Evolutionary conservation across 2,329 filamentous ascomycete species (phyloP).

Genomic region (Aureobasidium melanogenum): DNA sequence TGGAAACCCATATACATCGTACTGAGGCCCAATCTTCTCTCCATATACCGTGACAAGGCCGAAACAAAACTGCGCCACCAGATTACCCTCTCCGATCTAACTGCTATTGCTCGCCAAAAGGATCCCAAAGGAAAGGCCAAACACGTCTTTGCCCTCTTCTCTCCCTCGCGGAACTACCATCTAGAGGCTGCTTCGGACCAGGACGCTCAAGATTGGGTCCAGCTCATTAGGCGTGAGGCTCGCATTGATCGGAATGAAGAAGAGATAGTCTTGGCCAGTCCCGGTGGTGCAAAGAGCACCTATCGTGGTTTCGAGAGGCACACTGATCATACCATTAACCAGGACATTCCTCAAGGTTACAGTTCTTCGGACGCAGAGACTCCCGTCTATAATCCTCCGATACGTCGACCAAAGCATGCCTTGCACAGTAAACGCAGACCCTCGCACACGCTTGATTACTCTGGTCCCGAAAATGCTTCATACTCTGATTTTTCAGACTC

Average conservation of each 20-base stretch:
- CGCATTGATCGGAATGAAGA: constrained; percentile 84
- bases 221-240: constrained; percentile 67
- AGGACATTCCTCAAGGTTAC: constrained; percentile 23
- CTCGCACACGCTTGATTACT: constrained; percentile 53
- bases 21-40: constrained; percentile 79
- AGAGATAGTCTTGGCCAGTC: constrained; percentile 66
- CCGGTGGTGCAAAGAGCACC: constrained; percentile 44
- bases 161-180: constrained; percentile 82
- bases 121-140: constrained; percentile 81
- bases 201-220: constrained; percentile 81
- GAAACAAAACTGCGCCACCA: constrained; percentile 86
- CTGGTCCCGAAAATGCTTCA: constrained; percentile 60
- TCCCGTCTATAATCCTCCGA: constrained; percentile 13
- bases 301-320: constrained; percentile 33
- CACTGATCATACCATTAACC: constrained; percentile 12
- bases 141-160: constrained; percentile 87
- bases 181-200: constrained; percentile 65
- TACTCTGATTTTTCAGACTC: constrained; percentile 71
- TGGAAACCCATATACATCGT: constrained; percentile 91
- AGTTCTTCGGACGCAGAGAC: constrained; percentile 38
- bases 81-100: constrained; percentile 80
- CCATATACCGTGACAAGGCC: constrained; percentile 85
- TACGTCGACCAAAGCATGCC: constrained; percentile 3
- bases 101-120: constrained; percentile 78
- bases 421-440: constrained; percentile 38